Percentiles rank a stretch among this genome's conserved stretches.
These are phyloP conservation scores for Cryphonectria carpinicola DNA, from an alignment of 2,329 filamentous ascomycete genomes.

Conservation along the genomic window DNA sequence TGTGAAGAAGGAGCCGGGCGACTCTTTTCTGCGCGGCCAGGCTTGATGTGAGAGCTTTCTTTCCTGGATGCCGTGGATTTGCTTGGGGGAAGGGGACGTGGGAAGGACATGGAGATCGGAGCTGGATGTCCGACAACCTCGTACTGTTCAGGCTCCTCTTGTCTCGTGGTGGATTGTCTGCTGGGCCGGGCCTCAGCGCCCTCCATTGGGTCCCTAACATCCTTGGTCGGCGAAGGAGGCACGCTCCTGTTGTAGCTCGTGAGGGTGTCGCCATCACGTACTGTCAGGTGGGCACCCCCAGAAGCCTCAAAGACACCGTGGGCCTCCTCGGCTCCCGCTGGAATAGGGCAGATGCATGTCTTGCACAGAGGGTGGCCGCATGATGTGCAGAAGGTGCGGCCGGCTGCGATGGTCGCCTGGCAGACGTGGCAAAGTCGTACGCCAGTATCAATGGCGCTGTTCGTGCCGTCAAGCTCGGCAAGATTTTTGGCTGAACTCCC, in stretches of 20 bases:
- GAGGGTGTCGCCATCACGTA: slow-evolving; percentile 27
- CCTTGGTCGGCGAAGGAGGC: slow-evolving; percentile 13
- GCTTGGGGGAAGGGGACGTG: slow-evolving; percentile 5
- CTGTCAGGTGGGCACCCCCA: slow-evolving; percentile 24
- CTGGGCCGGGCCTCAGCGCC: background rate
- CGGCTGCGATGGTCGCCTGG: slow-evolving; percentile 42
- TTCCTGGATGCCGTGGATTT: slow-evolving; percentile 23
- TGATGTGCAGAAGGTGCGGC: slow-evolving; percentile 46
- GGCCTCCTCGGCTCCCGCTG: slow-evolving; percentile 31
- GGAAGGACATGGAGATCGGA: background rate
- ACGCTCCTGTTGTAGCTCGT: slow-evolving; percentile 28
- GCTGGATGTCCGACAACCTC: background rate
- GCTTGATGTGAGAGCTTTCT: slow-evolving; percentile 33
- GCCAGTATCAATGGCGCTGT: slow-evolving; percentile 6
- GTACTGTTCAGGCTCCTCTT: background rate
- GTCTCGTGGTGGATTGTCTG: background rate
- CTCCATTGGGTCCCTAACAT: slow-evolving; percentile 9
- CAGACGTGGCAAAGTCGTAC: slow-evolving; percentile 55
- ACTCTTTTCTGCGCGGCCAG: slow-evolving; percentile 30
- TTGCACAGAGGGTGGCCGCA: slow-evolving; percentile 57
- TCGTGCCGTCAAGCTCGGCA: slow-evolving; percentile 39
- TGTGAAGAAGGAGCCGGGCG: background rate
- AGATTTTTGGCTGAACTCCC: slow-evolving; percentile 31
- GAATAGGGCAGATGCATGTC: slow-evolving; percentile 47
- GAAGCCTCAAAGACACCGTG: slow-evolving; percentile 31